Conservation (phyloP, 805 yeast species). For the Sungouiella blattae region DNA sequence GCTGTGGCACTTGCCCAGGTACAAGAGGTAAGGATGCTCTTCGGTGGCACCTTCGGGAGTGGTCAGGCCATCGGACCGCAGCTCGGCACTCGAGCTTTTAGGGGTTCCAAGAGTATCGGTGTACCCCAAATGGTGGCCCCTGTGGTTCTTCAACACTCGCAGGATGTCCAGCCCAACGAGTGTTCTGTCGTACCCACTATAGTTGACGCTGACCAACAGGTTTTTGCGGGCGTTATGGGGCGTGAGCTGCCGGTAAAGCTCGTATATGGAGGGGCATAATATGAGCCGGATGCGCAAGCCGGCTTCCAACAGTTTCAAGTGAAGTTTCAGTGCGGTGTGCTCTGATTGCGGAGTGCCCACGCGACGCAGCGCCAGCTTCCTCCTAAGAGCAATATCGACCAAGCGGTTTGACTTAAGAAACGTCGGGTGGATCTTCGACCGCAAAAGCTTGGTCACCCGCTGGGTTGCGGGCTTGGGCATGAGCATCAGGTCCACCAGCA, state of each 20-base stretch:
- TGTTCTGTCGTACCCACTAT: not conserved
- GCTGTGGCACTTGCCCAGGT: constrained; percentile 13
- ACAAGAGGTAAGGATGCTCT: not conserved
- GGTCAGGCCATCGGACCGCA: not conserved
- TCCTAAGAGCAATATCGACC: constrained; percentile 30
- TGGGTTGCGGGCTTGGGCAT: too few species aligned
- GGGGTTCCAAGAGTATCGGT: not conserved
- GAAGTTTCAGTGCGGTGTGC: constrained; percentile 25
- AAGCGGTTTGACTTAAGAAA: constrained; percentile 14
- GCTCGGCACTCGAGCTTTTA: too few species aligned
- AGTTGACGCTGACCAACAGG: not conserved
- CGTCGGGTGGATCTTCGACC: constrained; percentile 15
- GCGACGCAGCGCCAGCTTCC: constrained; percentile 26
- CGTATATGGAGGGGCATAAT: constrained; percentile 40
- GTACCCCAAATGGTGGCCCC: not conserved
- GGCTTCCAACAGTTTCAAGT: constrained; percentile 46
- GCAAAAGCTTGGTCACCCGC: constrained; percentile 7
- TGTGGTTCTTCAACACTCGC: not conserved
- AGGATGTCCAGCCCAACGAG: not conserved
- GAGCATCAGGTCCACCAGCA: too few species aligned
- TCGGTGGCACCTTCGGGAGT: not conserved
- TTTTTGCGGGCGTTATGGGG: constrained; percentile 28
- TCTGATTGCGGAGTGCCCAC: too few species aligned
- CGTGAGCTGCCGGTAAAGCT: constrained; percentile 41
- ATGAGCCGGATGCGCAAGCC: constrained; percentile 50